Evolutionary conservation across 768 basidiomycete genomes (phyloP), one percentile per base, ranked within the genome.

Genomic region (Boletus fagicola): DNA sequence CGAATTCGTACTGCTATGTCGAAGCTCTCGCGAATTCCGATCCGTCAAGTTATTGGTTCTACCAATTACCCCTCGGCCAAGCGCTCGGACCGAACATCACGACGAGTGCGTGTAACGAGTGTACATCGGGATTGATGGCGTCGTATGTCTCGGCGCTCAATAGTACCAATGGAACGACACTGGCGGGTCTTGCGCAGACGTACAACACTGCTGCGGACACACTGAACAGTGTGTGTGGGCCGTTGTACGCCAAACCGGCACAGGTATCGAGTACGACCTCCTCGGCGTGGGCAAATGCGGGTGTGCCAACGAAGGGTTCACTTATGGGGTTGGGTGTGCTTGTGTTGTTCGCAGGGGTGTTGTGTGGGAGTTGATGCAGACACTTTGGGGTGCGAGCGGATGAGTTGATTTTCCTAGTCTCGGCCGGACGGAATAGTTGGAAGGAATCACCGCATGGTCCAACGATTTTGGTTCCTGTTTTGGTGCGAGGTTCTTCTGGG

Each of bases 1-100:
- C 83, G 31, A 79, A 85, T 63, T 71, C 82, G 0, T 94, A 91
- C 73, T 94, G 91, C 75, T 92, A 83, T 73, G 51, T 90, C 53
- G 77, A 84, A 58, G 88, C 91, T 15, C 80, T 83, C 22, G 76
- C 73, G 35, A 76, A 77, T 58, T 33, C 77, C 3, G 82, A 84
- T 56, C 82, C 87, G 0, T 80, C 84, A 22, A 88, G 90, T 67
- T 69, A 84, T n/a, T 90, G 85, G 75, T 82, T 84, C 69, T 94
- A 90, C 75, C 71, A 76, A 36, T 77, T 93, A 12, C 85, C 86
- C 4, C 78, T 86, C 12, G 89, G 86, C 13, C 72, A 76, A 24
- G 54, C 63, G 12, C 73, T 90, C 1, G 84, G 86, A 6, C 75
- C 78, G 5, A 55, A 53, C 55, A 71, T 72, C 22, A 76, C 80